Evolutionary conservation across 2,329 filamentous ascomycete species (phyloP), one percentile per base, ranked within the genome.

Genomic region (Ceratocystiopsis brevicomis): DNA sequence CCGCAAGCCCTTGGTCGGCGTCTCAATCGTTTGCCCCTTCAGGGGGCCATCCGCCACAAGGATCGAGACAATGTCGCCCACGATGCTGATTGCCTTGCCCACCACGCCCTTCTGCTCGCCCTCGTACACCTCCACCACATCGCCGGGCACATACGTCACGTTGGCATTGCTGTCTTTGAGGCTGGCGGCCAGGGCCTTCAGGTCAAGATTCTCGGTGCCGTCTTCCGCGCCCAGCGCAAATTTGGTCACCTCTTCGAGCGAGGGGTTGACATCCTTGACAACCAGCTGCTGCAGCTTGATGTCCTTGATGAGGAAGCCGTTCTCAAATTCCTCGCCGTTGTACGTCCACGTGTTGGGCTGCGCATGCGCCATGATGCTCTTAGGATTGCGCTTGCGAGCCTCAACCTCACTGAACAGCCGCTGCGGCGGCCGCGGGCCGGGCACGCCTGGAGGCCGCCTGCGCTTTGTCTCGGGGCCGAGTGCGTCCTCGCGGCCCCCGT

Each of bases 101-200:
- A 83, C 69, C 14, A 96, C 81, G 42, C 90, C 90, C 56, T 81
- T 85, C 57, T 98, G 90, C 62, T 98, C 90, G 50, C 90, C 90
- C 45, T 87, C 78, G 59, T 87, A 96, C 38, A 98, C 85, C 60
- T 96, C 88, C 18, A 98, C 87, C n/a, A 87, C 77, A 57, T 98
- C 90, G 33, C 92, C 92, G 3, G 87, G 83, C 6, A 93, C 72
- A 54, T 94, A 98, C 4, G 81, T 80, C 33, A 87, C 80, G 48
- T 81, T 81, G 10, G 78, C 76, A 47, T 81, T 82, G 51, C 77
- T 81, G 46, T 84, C 82, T 57, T 93, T 94, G 43, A 96, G 67
- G 51, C 85, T 94, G 40, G 86, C 82, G 10, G 88, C 86, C 43
- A 98, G 69, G 1, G 88, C 86, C 53, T 87, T 81, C 38, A 98